Base-by-base conservation (phyloP, 2,329 filamentous ascomycete species). In the Hypoxylon sp. region DNA sequence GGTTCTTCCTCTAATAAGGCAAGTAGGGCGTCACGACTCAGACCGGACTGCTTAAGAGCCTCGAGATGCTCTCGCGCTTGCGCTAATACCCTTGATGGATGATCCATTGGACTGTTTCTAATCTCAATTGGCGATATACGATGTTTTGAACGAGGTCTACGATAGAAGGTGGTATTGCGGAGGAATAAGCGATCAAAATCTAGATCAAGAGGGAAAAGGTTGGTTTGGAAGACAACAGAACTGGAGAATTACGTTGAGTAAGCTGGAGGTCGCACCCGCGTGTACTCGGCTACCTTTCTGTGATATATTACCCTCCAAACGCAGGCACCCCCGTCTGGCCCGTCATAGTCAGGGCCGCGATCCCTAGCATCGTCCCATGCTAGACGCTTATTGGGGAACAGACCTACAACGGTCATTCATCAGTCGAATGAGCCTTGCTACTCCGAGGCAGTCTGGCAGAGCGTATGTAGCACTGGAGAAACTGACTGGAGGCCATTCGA, bases 31-130 rank as follows among this genome's bases (percentile, higher is more conserved):
- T 76, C 73, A 53, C 73, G 74, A 57, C 75, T 78, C 7, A 78
- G 73, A 45, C 76, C 76, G n/a, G 75, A 74, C 61, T 78, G 74
- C 65, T 77, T 78, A 51, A 78, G 67, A 65, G 76, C 76, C 61
- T 77, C 76, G 57, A 78, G 72, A 56, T 77, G 75, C 61, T 76
- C 69, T 67, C 76, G 74, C 57, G 75, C 76, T 68, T 76, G 73
- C 46, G 74, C 76, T 45, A 78, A 48, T 64, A 76, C 76, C 64
- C 75, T 72, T 65, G 75, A 76, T 25, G 75, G 74, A 67, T 78
- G 73, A 60, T 75, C 75, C 74, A 76, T 76, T 69, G 69, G 19
- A 63, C 46, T 60, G 55, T 55, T 48, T 53, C 28, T 49, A 60
- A 60, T 62, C 13, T 32, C 51, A 66, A 68, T 63, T 38, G 56